Evolutionary conservation across 1,284 basidiomycete genomes (phyloP).

Genomic region (Ganoderma meredithae): DNA sequence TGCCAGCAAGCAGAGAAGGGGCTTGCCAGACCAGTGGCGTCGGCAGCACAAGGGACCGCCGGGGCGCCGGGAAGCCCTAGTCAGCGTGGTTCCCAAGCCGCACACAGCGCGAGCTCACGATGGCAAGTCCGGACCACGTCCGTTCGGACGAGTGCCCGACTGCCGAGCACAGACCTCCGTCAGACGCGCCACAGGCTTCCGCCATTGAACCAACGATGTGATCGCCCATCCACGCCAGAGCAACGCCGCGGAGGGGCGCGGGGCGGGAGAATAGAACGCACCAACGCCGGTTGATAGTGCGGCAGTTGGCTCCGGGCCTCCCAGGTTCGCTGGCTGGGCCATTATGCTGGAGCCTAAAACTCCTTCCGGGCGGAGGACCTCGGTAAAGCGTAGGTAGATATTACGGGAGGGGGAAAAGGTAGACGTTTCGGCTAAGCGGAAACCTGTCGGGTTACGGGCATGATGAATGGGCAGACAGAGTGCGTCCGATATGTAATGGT

Average conservation of each 20-base stretch:
- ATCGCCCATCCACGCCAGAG: neutral
- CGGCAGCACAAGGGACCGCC: neutral
- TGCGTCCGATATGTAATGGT: slow-evolving; percentile 1
- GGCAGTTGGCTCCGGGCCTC: neutral
- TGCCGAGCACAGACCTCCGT: neutral
- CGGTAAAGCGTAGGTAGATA: neutral
- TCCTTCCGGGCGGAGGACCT: neutral
- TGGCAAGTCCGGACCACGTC: neutral
- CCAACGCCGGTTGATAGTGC: neutral
- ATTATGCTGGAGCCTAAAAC: neutral
- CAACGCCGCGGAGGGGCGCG: slow-evolving; percentile 1
- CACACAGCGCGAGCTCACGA: neutral
- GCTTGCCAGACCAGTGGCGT: too few relatives aligned
- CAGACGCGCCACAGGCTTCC: neutral
- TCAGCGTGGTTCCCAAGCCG: neutral
- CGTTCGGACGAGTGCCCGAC: neutral
- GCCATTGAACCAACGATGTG: neutral
- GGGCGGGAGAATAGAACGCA: neutral
- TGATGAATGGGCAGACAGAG: slow-evolving; percentile 4
- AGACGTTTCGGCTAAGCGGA: neutral
- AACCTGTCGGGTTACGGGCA: neutral
- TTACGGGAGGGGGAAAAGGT: neutral
- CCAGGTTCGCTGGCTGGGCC: neutral
- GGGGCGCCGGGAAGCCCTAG: neutral
- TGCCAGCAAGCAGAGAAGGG: slow-evolving; percentile 5